Conservation (phyloP, 1,284 basidiomycete genomes). For the Trametes sp. region DNA sequence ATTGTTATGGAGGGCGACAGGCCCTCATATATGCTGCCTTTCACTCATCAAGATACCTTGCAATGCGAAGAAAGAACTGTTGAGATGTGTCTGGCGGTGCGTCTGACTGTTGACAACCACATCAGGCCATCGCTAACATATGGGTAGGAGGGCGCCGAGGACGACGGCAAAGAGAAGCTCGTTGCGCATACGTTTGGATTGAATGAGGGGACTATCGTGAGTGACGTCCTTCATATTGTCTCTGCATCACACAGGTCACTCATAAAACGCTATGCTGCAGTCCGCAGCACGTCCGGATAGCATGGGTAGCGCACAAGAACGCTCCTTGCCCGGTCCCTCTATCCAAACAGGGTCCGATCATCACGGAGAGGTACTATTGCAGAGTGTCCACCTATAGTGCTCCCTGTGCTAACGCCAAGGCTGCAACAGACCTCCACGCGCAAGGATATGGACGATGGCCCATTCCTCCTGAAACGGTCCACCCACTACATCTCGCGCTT, state of each 20-base stretch:
- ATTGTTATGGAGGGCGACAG: neutral
- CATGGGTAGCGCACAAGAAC: too few relatives aligned
- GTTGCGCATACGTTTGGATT: neutral
- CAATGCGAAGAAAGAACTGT: neutral
- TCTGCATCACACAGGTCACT: neutral
- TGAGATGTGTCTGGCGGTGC: neutral
- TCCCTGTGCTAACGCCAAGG: neutral
- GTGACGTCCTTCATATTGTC: neutral
- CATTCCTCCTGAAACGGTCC: constrained; percentile 5
- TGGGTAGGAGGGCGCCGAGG: neutral
- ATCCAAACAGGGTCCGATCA: neutral
- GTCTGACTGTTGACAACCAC: neutral
- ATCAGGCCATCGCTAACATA: neutral
- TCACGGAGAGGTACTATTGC: neutral
- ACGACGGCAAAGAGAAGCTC: neutral
- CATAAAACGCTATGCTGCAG: neutral
- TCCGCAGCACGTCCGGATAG: neutral
- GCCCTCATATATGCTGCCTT: constrained; percentile 1
- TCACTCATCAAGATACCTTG: neutral
- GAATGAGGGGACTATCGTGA: neutral
- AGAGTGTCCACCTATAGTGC: neutral
- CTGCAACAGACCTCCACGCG: neutral
- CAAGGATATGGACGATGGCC: neutral
- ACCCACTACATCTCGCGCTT: neutral
- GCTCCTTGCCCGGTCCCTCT: neutral